phyloP scores from a whole-genome alignment of 306 rosid genomes.

The Cicer yamashitae region DNA sequence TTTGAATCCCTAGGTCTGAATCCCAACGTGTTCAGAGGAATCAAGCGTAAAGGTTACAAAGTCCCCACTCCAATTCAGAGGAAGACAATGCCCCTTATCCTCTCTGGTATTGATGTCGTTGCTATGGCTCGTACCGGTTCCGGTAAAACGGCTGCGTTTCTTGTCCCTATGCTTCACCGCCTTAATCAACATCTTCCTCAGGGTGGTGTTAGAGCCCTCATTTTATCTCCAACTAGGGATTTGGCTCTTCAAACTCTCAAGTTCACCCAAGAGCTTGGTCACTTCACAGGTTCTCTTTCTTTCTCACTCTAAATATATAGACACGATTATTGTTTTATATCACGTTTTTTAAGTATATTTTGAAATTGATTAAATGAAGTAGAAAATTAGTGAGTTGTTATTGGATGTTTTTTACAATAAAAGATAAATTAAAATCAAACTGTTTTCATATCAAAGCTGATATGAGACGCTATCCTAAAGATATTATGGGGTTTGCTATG shows the following conservation, averaged over 20 bases:
- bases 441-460: too few species aligned
- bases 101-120: slow-evolving; percentile 82
- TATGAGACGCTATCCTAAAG: too few species aligned
- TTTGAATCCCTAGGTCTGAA: slow-evolving; percentile 79
- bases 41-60: slow-evolving; percentile 84
- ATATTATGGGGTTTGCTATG: too few species aligned
- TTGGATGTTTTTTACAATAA: too few species aligned
- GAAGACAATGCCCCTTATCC: slow-evolving; percentile 90
- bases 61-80: slow-evolving; percentile 97
- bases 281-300: slow-evolving; percentile 60
- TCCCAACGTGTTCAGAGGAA: slow-evolving; percentile 65
- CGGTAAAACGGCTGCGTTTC: slow-evolving; percentile 95
- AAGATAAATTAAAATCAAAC: too few species aligned
- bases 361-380: neutral
- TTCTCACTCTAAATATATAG: neutral
- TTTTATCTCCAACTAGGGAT: slow-evolving; percentile 85
- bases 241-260: slow-evolving; percentile 90
- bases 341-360: neutral
- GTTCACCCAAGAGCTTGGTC: slow-evolving; percentile 80
- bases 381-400: neutral
- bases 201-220: slow-evolving; percentile 83
- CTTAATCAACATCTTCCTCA: slow-evolving; percentile 77
- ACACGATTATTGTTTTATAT: too few species aligned
- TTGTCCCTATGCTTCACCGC: slow-evolving; percentile 87
- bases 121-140: slow-evolving; percentile 99